phyloP scores from a whole-genome alignment of 2,329 filamentous ascomycete genomes.

The Akanthomyces muscarius region DNA sequence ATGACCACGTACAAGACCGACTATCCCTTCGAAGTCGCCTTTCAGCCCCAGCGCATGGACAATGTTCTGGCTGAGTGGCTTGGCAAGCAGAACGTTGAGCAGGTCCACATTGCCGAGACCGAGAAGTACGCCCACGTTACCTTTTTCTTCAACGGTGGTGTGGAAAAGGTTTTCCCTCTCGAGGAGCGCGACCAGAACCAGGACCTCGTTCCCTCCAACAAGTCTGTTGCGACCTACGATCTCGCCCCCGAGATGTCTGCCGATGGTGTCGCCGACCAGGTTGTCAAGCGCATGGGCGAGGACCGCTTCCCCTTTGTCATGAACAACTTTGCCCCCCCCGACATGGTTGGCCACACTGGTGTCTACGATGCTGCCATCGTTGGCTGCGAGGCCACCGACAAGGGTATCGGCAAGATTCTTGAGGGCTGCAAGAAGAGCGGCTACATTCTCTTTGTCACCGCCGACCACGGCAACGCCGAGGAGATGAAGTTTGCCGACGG shows the following conservation, averaged over 20 bases:
- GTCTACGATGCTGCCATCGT: slow-evolving; percentile 92
- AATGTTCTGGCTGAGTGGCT: slow-evolving; percentile 98
- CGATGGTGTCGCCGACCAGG: slow-evolving; percentile 81
- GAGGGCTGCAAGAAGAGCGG: slow-evolving; percentile 90
- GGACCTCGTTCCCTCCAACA: slow-evolving; percentile 81
- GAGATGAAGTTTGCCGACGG: slow-evolving; percentile 97
- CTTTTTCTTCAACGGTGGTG: slow-evolving; percentile 99
- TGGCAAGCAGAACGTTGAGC: slow-evolving; percentile 80
- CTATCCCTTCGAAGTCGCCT: slow-evolving; percentile 88
- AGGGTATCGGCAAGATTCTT: slow-evolving; percentile 87
- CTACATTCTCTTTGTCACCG: slow-evolving; percentile 91
- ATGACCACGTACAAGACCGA: slow-evolving; percentile 99
- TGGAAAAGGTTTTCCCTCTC: slow-evolving; percentile 91
- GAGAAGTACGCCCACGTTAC: slow-evolving; percentile 99
- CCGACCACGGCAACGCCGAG: slow-evolving; percentile 97
- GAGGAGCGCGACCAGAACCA: slow-evolving; percentile 83
- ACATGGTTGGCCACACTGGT: slow-evolving; percentile 99
- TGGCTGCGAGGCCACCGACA: slow-evolving; percentile 81
- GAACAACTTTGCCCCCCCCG: slow-evolving; percentile 99
- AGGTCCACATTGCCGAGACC: slow-evolving; percentile 96
- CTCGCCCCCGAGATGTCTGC: slow-evolving; percentile 94
- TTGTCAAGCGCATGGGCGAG: slow-evolving; percentile 79
- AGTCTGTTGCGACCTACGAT: slow-evolving; percentile 88
- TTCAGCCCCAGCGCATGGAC: slow-evolving; percentile 91
- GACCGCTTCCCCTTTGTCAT: slow-evolving; percentile 93